Base-by-base conservation (phyloP, 495 filamentous ascomycete genomes). In the Friedmanniomyces endolithicus region DNA sequence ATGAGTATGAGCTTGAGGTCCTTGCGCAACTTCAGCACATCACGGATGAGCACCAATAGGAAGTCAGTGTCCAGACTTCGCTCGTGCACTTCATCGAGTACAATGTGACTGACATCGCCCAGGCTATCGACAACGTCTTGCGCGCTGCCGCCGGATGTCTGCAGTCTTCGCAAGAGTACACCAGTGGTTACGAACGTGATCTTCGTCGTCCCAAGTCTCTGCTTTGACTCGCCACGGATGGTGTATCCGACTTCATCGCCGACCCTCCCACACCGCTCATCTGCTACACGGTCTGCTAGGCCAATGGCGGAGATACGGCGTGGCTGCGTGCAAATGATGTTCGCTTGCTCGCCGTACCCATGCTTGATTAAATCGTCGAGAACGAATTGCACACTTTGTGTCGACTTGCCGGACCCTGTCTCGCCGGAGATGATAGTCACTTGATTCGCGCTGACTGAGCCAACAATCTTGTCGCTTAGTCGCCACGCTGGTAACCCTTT, bases 71-170 rank as follows among this genome's bases (percentile, higher is more conserved):
- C 92, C 9, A 98, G 73, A 70, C 86, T 94, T 27, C 92, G 82
- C 67, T 98, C 92, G 69, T 98, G 92, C 20, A 98, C 94, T 17
- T 98, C 92, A 63, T 98, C 92, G 8, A 98, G 87, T 19, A 97
- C 85, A 19, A 98, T 81, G 70, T 98, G 94, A 53, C 86, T 95
- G 48, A 97, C 83, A 68, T 94, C 87, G 11, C 86, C 83, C 12
- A 98, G 67, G 55, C 85, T 86, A 45, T 80, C 79, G 14, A 87
- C 80, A 6, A 94, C 78, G 61, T 90, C 87, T 11, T 86, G 80
- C 43, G 78, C 77, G 29, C 79, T 75, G 35, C 84, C 86, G 25
- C 87, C 86, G 19, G 86, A 86, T 1, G 87, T 92, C 67, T 98
- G 92, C 37, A 98, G 74, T 7, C 88, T 79, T 51, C 94, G 74